Percentiles rank a stretch among this genome's conserved stretches.
Evolutionary conservation across 192 early-diverging fungal species (phyloP).

Genomic region (Mortierella hygrophila): DNA sequence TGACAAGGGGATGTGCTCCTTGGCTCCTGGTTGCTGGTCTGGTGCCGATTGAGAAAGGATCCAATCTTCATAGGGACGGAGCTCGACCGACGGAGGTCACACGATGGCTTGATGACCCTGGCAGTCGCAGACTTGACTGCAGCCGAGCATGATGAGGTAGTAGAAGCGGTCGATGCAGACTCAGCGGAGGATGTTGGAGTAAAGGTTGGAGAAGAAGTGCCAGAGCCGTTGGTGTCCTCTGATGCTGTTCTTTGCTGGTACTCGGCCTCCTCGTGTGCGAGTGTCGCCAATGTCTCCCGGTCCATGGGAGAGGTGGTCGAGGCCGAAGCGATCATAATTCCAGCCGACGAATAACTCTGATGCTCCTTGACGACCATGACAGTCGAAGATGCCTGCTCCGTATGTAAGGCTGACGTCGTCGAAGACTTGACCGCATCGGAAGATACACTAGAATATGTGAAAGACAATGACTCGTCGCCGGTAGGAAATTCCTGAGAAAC

Average conservation of each 20-base stretch:
- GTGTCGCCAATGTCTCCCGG: background rate
- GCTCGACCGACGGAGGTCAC: constrained; percentile 23
- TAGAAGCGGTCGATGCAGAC: background rate
- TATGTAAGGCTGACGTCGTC: background rate
- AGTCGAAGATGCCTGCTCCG: background rate
- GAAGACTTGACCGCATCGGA: background rate
- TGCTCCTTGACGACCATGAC: background rate
- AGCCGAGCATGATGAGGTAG: background rate
- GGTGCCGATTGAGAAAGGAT: constrained; percentile 29
- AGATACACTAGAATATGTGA: background rate
- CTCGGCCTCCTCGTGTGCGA: constrained; percentile 28
- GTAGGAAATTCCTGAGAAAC: background rate
- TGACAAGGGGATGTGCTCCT: constrained; percentile 3
- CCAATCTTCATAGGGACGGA: constrained; percentile 41
- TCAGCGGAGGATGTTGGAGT: background rate
- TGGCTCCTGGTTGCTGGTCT: background rate
- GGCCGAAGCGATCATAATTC: background rate
- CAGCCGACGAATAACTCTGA: background rate
- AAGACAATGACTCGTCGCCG: background rate
- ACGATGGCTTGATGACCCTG: background rate
- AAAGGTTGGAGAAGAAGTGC: constrained; percentile 23
- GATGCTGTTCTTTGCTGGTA: constrained; percentile 23
- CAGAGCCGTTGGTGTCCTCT: constrained; percentile 39
- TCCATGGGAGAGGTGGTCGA: background rate
- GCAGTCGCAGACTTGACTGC: background rate